Evolutionary conservation across 2,329 filamentous ascomycete species (phyloP), one percentile per base, ranked within the genome.

Genomic region (Tolypocladium ovalisporum): DNA sequence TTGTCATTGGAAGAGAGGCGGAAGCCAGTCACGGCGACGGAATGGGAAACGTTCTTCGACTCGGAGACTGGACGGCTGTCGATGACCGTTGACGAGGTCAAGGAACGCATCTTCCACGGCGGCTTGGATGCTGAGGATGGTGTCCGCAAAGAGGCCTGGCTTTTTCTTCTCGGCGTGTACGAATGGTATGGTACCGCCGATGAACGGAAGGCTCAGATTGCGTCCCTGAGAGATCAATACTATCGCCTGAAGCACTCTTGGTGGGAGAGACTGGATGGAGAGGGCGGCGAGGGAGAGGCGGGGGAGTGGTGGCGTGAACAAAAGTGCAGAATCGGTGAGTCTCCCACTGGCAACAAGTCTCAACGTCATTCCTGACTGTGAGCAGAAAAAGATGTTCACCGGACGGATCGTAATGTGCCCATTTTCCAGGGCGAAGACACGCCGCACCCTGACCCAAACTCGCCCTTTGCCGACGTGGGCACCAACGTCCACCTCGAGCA

Each of bases 401-500:
- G 94, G 65, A 99, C 94, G 62, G 94, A 99, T 72, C 89, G 95
- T 49, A 90, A 87, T 52, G 90, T 99, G 35, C 88, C 90, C n/a
- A 88, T 99, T 44, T 99, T 99, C 69, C 87, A 90, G 10, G 94
- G 94, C 60, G 94, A 99, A 73, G 94, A 97, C 67, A 95, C 91
- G 44, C 93, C 94, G 9, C 94, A 99, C 68, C 95, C 94, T 0
- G 94, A 99, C 66, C 94, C 94, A 0, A 89, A 93, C 60, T 97
- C 93, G 0, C 93, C 94, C 0, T 99, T 97, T 71, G 90, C 93
- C 15, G 89, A 92, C 51, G 83, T 86, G 4, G 94, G 94, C 61
- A 99, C 94, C 52, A 99, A 99, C 66, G 92, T 97, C 7, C 94
- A 99, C 71, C 82, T 99, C 62, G 94, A 99, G 73, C 94, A 99